phyloP scores from a whole-genome alignment of 2,329 filamentous ascomycete genomes.

The Colletotrichum sojae region DNA sequence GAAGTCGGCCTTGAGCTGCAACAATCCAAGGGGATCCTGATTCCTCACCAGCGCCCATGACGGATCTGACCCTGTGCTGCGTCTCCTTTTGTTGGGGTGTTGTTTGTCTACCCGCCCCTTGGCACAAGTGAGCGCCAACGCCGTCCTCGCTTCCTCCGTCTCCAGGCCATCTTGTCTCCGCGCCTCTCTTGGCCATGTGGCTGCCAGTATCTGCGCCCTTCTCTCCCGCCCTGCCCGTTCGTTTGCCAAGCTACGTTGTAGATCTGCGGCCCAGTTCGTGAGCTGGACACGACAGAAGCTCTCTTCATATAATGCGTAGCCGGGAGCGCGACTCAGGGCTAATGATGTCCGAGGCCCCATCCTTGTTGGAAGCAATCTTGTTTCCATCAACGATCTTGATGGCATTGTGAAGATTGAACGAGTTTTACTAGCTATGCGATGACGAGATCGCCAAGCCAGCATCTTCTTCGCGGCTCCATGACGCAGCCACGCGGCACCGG shows the following conservation, averaged over 20 bases:
- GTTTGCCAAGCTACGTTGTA: conserved; percentile 81
- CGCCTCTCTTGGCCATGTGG: conserved; percentile 77
- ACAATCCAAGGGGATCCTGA: conserved; percentile 84
- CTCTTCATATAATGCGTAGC: conserved; percentile 50
- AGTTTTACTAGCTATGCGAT: conserved; percentile 40
- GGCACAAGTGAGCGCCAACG: conserved; percentile 23
- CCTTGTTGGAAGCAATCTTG: conserved; percentile 50
- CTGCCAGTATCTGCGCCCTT: conserved; percentile 73
- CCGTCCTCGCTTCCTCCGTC: not conserved
- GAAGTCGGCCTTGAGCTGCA: conserved; percentile 77
- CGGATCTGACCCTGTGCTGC: conserved; percentile 37
- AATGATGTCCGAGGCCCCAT: conserved; percentile 32
- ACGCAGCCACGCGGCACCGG: conserved; percentile 85
- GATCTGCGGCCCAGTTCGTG: conserved; percentile 85
- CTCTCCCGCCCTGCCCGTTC: conserved; percentile 80
- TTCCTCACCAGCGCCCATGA: conserved; percentile 58
- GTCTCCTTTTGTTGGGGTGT: conserved; percentile 40
- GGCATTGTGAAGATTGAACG: conserved; percentile 45
- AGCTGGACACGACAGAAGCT: conserved; percentile 70
- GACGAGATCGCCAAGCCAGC: conserved; percentile 72
- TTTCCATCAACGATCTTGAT: conserved; percentile 56
- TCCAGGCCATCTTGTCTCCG: conserved; percentile 58
- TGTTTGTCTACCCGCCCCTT: conserved; percentile 1
- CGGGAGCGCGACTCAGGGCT: not conserved
- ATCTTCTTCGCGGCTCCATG: conserved; percentile 88